Evolutionary conservation across 192 early-diverging fungal species (phyloP).

Genomic region (Coemansia sp.): DNA sequence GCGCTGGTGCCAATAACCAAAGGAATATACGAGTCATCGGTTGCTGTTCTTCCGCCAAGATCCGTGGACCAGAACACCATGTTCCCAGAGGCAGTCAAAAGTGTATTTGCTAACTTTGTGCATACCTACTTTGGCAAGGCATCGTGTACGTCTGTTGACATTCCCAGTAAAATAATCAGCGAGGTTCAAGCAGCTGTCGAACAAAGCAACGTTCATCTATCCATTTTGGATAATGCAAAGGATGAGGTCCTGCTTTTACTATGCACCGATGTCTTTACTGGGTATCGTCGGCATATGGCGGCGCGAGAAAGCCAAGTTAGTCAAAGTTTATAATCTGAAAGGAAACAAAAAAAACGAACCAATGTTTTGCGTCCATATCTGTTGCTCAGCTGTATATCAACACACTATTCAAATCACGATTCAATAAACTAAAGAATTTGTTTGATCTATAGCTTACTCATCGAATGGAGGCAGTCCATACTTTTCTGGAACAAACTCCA

Average conservation of each 20-base stretch:
- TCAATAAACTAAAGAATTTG: too few relatives aligned
- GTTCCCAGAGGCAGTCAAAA: conserved; percentile 38
- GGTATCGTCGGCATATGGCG: conserved; percentile 31
- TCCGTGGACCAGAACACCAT: conserved; percentile 22
- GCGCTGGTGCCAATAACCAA: conserved; percentile 29
- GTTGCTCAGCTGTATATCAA: too few relatives aligned
- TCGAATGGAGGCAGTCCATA: conserved; percentile 63
- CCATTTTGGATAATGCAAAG: conserved; percentile 43
- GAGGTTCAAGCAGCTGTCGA: conserved; percentile 28
- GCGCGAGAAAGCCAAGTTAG: not conserved
- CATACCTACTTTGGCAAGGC: conserved; percentile 28
- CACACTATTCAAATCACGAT: too few relatives aligned
- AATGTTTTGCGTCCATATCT: too few relatives aligned
- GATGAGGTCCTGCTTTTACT: conserved; percentile 47
- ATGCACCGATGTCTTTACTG: conserved; percentile 41
- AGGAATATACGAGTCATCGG: conserved; percentile 45
- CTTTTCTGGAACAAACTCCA: conserved; percentile 66
- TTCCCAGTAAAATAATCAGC: conserved; percentile 23
- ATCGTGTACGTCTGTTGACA: conserved; percentile 37
- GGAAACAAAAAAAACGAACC: not conserved
- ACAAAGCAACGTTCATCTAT: conserved; percentile 29
- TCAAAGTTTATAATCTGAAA: not conserved
- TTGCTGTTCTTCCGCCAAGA: conserved; percentile 23
- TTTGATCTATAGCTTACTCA: conserved; percentile 7
- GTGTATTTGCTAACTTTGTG: conserved; percentile 23